phyloP scores from a whole-genome alignment of 1,139 yeast species.

The Yamadazyma triangularis region DNA sequence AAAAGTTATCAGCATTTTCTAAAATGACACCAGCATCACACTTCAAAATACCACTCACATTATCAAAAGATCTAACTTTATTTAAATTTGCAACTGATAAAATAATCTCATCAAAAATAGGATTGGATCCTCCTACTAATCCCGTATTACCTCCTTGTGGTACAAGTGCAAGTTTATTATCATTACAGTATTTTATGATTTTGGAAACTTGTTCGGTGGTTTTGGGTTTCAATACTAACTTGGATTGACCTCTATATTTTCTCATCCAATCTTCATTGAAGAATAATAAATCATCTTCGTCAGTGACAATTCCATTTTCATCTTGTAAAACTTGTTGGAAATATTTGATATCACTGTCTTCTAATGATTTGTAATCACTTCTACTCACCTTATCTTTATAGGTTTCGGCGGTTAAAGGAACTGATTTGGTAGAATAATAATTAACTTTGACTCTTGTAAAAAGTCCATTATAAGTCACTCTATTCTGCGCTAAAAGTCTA shows the following conservation, averaged over 20 bases:
- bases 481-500: neutral
- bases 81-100: conserved; percentile 68
- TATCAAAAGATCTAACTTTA: conserved; percentile 76
- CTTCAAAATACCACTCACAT: conserved; percentile 78
- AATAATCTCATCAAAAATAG: conserved; percentile 88
- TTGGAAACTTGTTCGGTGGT: conserved; percentile 73
- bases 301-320: conserved; percentile 41
- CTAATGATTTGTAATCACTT: conserved; percentile 44
- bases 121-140: conserved; percentile 91
- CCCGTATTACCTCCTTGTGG: conserved; percentile 99
- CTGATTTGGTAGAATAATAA: conserved; percentile 34
- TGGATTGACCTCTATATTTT: conserved; percentile 85
- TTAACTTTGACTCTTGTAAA: neutral
- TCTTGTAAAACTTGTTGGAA: conserved; percentile 57
- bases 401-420: conserved; percentile 59
- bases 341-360: conserved; percentile 52
- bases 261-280: conserved; percentile 97
- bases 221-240: conserved; percentile 79
- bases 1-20: conserved; percentile 76
- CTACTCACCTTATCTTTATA: conserved; percentile 53
- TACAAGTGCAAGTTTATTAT: conserved; percentile 73
- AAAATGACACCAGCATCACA: conserved; percentile 89
- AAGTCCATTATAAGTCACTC: neutral
- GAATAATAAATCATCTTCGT: conserved; percentile 59
- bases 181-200: conserved; percentile 80